phyloP scores from a whole-genome alignment of 306 rosid genomes.

The Vicia villosa region DNA sequence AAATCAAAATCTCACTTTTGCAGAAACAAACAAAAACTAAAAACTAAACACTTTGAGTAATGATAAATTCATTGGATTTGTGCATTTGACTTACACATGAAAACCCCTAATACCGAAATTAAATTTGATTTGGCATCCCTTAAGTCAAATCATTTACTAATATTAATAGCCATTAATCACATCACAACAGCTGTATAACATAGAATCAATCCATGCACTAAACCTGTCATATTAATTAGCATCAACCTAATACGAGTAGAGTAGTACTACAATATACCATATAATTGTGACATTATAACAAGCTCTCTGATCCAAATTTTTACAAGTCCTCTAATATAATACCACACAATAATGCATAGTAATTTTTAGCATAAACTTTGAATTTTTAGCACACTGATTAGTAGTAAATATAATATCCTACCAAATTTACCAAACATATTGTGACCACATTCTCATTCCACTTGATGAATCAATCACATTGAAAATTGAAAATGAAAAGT shows the following conservation, averaged over 20 bases:
- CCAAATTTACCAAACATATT: conserved; percentile 19
- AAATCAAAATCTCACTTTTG: too few relatives aligned
- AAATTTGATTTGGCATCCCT: background rate
- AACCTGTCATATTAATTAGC: conserved; percentile 30
- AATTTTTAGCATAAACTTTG: background rate
- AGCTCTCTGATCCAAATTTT: background rate
- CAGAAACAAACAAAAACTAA: too few relatives aligned
- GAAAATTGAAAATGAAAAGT: background rate
- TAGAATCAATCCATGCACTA: background rate
- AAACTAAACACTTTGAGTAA: too few relatives aligned
- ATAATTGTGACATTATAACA: background rate
- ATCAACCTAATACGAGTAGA: background rate
- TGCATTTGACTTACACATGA: too few relatives aligned
- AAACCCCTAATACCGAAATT: background rate
- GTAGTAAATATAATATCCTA: background rate
- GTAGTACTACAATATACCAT: background rate
- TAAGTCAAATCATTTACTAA: background rate
- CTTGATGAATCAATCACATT: conserved; percentile 1
- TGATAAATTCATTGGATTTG: too few relatives aligned
- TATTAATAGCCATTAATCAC: background rate
- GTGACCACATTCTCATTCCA: conserved; percentile 19
- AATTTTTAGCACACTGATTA: background rate
- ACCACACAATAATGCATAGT: background rate
- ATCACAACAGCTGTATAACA: conserved; percentile 31
- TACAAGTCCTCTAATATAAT: too few relatives aligned